Evolutionary conservation across 2,329 filamentous ascomycete genomes (phyloP), one percentile per base, ranked within the genome.

Genomic region (Clarireedia homoeocarpa): DNA sequence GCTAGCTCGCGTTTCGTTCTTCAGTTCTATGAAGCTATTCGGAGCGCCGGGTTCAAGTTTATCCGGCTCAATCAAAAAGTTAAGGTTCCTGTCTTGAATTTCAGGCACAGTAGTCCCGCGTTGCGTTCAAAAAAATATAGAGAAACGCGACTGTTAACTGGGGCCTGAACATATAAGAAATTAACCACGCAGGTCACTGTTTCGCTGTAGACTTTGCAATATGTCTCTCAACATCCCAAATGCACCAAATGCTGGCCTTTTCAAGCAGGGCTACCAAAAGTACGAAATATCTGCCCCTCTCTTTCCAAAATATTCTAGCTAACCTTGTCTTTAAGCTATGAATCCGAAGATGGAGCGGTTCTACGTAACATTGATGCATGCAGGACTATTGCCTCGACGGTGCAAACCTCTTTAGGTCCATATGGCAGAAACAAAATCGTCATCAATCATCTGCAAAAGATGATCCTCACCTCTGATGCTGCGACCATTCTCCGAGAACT

Each of bases 391-490:
- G 85, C 94, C 58, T 89, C 88, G 68, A 99, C 94, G 52, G 94
- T 99, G 50, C 91, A 96, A 78, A 97, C 94, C 56, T 97, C 94
- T 47, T 82, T 99, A 38, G 95, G 94, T 52, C 94, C 94, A 59
- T 96, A 96, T 75, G 94, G 94, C 69, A 89, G 94, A 74, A 99
- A 99, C 81, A 99, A 99, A 79, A 91, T 99, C 71, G 90, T 99
- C 77, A 97, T 99, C 80, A 99, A 99, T 80, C 95, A 99, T 77
- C 81, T 99, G 61, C 90, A 96, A 74, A 99, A 99, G 81, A 96
- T 99, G 94, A 95, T 96, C 67, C 80, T 99, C 63, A 99, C 95
- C 66, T 97, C 91, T 59, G 94, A 99, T 71, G 94, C 94, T 63
- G 94, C 94, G 63, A 97, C 94, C 45, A 99, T 99, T 71, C 82